Evolutionary conservation across 768 basidiomycete species (phyloP), one percentile per base, ranked within the genome.

Genomic region (Calvatia gigantea): DNA sequence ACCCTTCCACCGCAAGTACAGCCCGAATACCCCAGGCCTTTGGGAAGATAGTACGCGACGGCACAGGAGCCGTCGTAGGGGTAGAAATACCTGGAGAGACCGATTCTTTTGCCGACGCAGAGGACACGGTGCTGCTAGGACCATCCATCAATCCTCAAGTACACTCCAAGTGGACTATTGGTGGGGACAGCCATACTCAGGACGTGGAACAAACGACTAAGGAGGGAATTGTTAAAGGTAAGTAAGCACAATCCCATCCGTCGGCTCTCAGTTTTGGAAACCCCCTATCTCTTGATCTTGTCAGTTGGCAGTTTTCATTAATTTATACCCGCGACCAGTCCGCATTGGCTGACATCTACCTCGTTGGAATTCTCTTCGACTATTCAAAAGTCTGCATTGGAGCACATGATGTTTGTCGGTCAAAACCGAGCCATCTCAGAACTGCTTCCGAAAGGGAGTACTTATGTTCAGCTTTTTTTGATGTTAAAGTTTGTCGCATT

Each of bases 31-130:
- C 81, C 11, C 82, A 75, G 61, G 89, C 89, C 1, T 87, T 82
- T 65, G 94, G 93, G 28, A 81, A 84, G 65, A 94, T 98, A 61
- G 69, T 93, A 48, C 80, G 93, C 44, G 94, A 95, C 68, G 84
- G 77, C 33, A 73, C 79, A 2, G 94, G 94, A 27, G 87, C 86
- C 59, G 76, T 95, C 35, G 64, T 93, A 19, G 76, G 82, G 44
- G 75, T 94, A 38, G 84, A 91, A 64, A 64, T 94, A 51, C 71
- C 77, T 14, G 80, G 85, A 54, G 81, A 79, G 38, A 78, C 80
- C 19, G 17, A 9, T 4, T 6, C 15, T 12, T 9, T 28, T 14
- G 21, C 27, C 15, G 76, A 78, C 28, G 76, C 76, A 38, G 33
- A 58, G 19, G 56, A 57, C 25, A 27, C 79, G 63, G 81, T 81